A percentile compares a stretch with the other conserved stretches of the same genome.
phyloP scores from a whole-genome alignment of 768 basidiomycete genomes.

The Mycena latifolia region DNA sequence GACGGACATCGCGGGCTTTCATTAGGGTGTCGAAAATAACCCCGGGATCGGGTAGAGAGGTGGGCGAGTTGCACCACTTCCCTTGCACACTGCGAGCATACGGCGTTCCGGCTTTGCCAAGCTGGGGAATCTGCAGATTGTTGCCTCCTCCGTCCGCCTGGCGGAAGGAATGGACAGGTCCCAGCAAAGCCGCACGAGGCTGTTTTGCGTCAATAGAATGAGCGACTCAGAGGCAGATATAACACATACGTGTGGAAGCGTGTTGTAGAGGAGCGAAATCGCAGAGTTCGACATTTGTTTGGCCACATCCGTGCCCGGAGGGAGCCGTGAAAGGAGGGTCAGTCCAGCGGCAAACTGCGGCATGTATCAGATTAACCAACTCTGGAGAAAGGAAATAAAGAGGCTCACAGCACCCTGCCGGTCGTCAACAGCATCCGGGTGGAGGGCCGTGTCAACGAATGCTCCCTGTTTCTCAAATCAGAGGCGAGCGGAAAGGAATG shows the following conservation, averaged over 20 bases:
- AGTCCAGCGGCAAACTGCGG: slow-evolving; percentile 45
- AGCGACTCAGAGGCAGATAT: slow-evolving; percentile 33
- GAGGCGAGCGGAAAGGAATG: not conserved
- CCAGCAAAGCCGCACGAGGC: slow-evolving; percentile 51
- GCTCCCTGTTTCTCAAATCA: slow-evolving; percentile 40
- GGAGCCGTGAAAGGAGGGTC: slow-evolving; percentile 43
- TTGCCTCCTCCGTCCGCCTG: slow-evolving; percentile 65
- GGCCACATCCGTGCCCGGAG: slow-evolving; percentile 34
- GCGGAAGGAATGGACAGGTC: slow-evolving; percentile 52
- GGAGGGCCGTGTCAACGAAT: slow-evolving; percentile 42
- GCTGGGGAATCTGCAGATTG: slow-evolving; percentile 55
- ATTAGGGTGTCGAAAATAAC: slow-evolving; percentile 75
- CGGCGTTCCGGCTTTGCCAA: slow-evolving; percentile 64
- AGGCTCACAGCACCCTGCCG: slow-evolving; percentile 48
- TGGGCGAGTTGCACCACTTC: slow-evolving; percentile 52
- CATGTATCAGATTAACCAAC: not conserved
- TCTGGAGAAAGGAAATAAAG: not conserved
- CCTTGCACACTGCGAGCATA: slow-evolving; percentile 68
- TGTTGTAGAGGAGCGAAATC: slow-evolving; percentile 64
- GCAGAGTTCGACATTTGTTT: slow-evolving; percentile 41
- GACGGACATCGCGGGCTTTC: slow-evolving; percentile 51
- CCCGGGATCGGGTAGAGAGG: slow-evolving; percentile 66
- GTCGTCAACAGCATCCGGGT: slow-evolving; percentile 58
- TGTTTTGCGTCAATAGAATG: slow-evolving; percentile 25
- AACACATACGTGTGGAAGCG: slow-evolving; percentile 64